Conservation (phyloP, 805 yeast species). For the Candida ovalis region DNA sequence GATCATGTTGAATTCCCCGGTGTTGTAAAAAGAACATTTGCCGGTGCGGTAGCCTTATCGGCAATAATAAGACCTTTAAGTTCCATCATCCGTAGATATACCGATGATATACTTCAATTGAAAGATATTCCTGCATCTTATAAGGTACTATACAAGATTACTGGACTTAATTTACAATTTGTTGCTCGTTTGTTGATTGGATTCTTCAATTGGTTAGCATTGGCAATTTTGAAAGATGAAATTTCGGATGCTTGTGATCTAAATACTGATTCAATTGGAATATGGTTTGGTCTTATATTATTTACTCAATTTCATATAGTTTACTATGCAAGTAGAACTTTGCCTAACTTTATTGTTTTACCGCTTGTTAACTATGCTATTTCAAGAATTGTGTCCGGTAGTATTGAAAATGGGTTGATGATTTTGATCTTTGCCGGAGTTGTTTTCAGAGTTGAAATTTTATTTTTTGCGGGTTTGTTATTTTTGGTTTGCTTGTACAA, state of each 20-base stretch:
- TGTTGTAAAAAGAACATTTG: slow-evolving; percentile 80
- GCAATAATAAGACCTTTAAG: slow-evolving; percentile 38
- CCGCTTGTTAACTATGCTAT: slow-evolving; percentile 65
- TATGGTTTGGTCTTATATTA: slow-evolving; percentile 59
- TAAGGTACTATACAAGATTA: slow-evolving; percentile 9
- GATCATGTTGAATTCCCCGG: slow-evolving; percentile 87
- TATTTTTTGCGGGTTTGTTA: slow-evolving; percentile 49
- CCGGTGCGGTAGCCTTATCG: slow-evolving; percentile 62
- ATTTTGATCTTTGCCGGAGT: slow-evolving; percentile 59
- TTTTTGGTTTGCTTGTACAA: slow-evolving; percentile 44
- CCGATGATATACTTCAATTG: neutral
- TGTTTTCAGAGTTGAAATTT: slow-evolving; percentile 70
- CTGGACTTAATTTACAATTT: slow-evolving; percentile 50
- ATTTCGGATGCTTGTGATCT: slow-evolving; percentile 24
- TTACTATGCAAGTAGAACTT: slow-evolving; percentile 76
- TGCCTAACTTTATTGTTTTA: slow-evolving; percentile 83
- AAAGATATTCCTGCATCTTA: neutral
- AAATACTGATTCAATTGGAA: slow-evolving; percentile 30
- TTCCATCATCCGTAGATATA: slow-evolving; percentile 2
- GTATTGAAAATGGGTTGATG: slow-evolving; percentile 42
- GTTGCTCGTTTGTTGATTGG: slow-evolving; percentile 62
- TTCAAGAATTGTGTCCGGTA: slow-evolving; percentile 47
- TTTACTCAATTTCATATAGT: slow-evolving; percentile 74
- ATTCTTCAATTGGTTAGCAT: slow-evolving; percentile 48
- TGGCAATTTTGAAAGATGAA: slow-evolving; percentile 48